Percentiles rank a stretch among this genome's conserved stretches.
These are phyloP conservation scores for Penicillium frequentans DNA, from an alignment of 2,329 filamentous ascomycete genomes.

Conservation along the genomic window DNA sequence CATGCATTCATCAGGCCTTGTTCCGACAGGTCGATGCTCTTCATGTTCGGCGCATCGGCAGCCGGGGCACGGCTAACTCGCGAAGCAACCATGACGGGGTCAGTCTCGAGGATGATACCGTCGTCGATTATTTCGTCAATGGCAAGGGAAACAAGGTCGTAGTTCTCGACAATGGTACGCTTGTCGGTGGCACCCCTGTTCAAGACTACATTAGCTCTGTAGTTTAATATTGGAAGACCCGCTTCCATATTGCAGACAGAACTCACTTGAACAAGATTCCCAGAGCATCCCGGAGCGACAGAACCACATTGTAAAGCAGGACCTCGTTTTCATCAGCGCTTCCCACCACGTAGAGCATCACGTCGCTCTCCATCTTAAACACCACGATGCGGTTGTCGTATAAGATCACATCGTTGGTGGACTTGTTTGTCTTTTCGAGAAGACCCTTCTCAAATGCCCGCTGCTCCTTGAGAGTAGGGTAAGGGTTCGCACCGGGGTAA, in stretches of 20 bases:
- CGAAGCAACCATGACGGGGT: slow-evolving; percentile 89
- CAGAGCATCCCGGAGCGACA: slow-evolving; percentile 86
- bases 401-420: slow-evolving; percentile 91
- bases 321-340: slow-evolving; percentile 95
- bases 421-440: slow-evolving; percentile 92
- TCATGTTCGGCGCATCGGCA: slow-evolving; percentile 82
- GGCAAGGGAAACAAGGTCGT: slow-evolving; percentile 89
- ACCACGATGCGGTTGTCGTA: slow-evolving; percentile 96
- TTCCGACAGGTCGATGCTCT: slow-evolving; percentile 92
- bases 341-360: slow-evolving; percentile 94
- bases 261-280: slow-evolving; percentile 88
- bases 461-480: slow-evolving; percentile 87
- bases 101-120: slow-evolving; percentile 95
- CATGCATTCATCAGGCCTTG: slow-evolving; percentile 93
- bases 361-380: slow-evolving; percentile 97
- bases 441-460: slow-evolving; percentile 96
- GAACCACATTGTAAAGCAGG: slow-evolving; percentile 87
- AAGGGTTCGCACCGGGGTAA: slow-evolving; percentile 70
- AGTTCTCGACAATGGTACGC: slow-evolving; percentile 97
- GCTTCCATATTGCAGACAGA: neutral
- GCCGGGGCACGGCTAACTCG: slow-evolving; percentile 88
- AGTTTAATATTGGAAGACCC: neutral
- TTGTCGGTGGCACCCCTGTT: slow-evolving; percentile 91
- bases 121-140: slow-evolving; percentile 96
- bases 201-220: slow-evolving; percentile 16